phyloP scores from a whole-genome alignment of 108 stramenopile species.

The Pseudonitzschia multiseries region DNA sequence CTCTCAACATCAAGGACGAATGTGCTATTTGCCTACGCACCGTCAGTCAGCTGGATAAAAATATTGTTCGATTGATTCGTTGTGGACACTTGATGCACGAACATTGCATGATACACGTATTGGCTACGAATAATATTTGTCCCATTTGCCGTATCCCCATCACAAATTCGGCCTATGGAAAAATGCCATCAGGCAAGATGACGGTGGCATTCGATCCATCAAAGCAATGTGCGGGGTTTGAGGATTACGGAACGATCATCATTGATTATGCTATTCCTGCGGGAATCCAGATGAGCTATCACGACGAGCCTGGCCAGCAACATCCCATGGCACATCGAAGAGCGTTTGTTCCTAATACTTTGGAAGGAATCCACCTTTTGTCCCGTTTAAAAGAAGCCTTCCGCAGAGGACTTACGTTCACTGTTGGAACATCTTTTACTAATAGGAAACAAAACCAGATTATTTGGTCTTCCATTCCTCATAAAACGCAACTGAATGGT shows the following conservation, averaged over 20 bases:
- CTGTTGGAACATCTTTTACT: constrained; percentile 51
- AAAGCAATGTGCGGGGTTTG: background rate
- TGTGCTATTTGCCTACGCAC: background rate
- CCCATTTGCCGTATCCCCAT: background rate
- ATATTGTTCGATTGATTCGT: background rate
- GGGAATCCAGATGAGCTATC: constrained; percentile 6
- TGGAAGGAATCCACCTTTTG: background rate
- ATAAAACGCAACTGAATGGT: constrained; percentile 49
- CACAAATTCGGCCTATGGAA: background rate
- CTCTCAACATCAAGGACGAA: background rate
- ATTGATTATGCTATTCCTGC: constrained; percentile 6
- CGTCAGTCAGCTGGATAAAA: background rate
- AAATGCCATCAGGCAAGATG: background rate
- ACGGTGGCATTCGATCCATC: background rate
- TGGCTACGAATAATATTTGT: background rate
- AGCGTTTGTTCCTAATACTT: constrained; percentile 4
- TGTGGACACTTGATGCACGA: background rate
- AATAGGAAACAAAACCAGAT: constrained; percentile 29
- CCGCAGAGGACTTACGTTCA: constrained; percentile 14
- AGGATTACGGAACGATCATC: background rate
- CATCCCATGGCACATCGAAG: background rate
- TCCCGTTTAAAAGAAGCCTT: constrained; percentile 27
- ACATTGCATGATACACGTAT: background rate
- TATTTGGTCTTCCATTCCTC: constrained; percentile 57
- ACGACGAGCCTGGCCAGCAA: constrained; percentile 6